A percentile compares a stretch with the other conserved stretches of the same genome.
phyloP scores from a whole-genome alignment of 768 basidiomycete species.

The Russula ochroleuca region DNA sequence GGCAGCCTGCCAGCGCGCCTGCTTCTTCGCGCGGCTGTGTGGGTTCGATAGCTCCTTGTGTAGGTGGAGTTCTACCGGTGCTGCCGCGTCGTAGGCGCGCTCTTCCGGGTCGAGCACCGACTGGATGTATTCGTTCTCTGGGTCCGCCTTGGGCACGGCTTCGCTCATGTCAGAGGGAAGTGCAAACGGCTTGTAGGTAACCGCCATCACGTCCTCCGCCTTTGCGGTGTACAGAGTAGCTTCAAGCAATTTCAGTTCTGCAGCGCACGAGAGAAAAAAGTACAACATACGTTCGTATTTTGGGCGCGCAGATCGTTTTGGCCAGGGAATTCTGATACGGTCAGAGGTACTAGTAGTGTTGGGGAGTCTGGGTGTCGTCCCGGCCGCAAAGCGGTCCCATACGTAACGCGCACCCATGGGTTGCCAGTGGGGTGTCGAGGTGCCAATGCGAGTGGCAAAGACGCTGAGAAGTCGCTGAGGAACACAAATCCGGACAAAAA shows the following conservation, averaged over 20 bases:
- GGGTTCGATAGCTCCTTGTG: conserved; percentile 73
- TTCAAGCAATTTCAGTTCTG: conserved; percentile 31
- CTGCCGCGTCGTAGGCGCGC: conserved; percentile 45
- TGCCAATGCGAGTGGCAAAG: conserved; percentile 69
- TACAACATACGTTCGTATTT: conserved; percentile 44
- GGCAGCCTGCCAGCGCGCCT: conserved; percentile 65
- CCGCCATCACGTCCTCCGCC: conserved; percentile 53
- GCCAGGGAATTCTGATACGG: conserved; percentile 64
- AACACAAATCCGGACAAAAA: neutral
- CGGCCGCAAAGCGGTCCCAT: conserved; percentile 70
- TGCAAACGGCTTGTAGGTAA: conserved; percentile 67
- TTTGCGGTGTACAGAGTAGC: conserved; percentile 63
- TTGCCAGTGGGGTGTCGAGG: conserved; percentile 57
- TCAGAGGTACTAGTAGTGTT: conserved; percentile 31
- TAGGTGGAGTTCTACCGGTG: conserved; percentile 64
- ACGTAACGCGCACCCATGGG: conserved; percentile 51
- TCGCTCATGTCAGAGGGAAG: conserved; percentile 36
- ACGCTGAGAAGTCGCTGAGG: conserved; percentile 45
- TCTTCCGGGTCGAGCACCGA: conserved; percentile 42
- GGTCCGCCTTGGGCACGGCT: conserved; percentile 38
- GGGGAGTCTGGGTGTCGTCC: conserved; percentile 56
- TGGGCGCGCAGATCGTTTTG: conserved; percentile 43
- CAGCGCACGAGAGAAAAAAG: neutral
- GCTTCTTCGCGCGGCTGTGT: conserved; percentile 78
- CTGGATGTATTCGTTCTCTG: conserved; percentile 57